Evolutionary conservation across 208 protist genomes (phyloP).

Genomic region (Trypanosoma melophagium): DNA sequence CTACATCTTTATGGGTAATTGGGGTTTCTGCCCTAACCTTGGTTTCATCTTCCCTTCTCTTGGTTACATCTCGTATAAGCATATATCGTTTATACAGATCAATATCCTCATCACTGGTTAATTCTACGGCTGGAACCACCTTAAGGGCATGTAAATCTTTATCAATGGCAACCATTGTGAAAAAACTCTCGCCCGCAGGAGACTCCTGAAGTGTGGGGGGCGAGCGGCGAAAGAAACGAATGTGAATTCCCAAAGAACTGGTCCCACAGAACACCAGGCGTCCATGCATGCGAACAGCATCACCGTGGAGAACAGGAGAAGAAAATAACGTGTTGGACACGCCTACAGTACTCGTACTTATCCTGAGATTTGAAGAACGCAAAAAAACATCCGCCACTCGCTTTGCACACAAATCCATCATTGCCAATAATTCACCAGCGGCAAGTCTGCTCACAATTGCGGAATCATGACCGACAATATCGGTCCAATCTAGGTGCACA

Average conservation of each 20-base stretch:
- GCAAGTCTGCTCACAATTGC: constrained; percentile 47
- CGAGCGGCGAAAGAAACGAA: constrained; percentile 71
- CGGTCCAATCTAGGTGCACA: constrained; percentile 68
- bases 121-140: constrained; percentile 74
- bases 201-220: constrained; percentile 61
- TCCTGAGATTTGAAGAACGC: constrained; percentile 24
- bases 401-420: constrained; percentile 88
- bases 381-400: constrained; percentile 45
- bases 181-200: constrained; percentile 77
- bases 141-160: constrained; percentile 72
- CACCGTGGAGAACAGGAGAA: constrained; percentile 82
- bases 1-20: constrained; percentile 46
- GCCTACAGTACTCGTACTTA: constrained; percentile 70
- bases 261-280: constrained; percentile 76
- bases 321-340: constrained; percentile 83
- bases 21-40: constrained; percentile 17
- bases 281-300: constrained; percentile 77
- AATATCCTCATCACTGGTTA: constrained; percentile 69
- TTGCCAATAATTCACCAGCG: constrained; percentile 78
- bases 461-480: constrained; percentile 69
- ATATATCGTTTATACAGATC: constrained; percentile 63
- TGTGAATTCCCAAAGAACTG: constrained; percentile 83
- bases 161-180: constrained; percentile 89
- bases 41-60: constrained; percentile 31
- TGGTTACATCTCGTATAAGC: constrained; percentile 41